Percentiles rank a stretch among this genome's conserved stretches.
Evolutionary conservation across 306 rosid species (phyloP).

Genomic region (Hippophae rhamnoides): DNA sequence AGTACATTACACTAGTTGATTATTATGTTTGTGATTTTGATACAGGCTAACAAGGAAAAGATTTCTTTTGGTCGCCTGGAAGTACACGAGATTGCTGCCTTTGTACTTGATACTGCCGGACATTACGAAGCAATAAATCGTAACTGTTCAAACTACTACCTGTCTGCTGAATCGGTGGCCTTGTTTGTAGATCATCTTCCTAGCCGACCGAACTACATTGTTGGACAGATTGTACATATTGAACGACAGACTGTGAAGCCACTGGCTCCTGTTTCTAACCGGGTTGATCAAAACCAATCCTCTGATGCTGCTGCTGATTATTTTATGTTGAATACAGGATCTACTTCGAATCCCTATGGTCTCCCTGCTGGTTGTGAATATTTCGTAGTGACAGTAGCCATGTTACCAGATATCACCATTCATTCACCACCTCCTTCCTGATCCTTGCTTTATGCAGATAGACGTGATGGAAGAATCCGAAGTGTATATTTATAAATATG

Average conservation of each 20-base stretch:
- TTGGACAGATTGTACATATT: slow-evolving; percentile 96
- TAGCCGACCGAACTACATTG: slow-evolving; percentile 73
- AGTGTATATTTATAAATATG: slow-evolving; percentile 49
- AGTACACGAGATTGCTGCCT: slow-evolving; percentile 90
- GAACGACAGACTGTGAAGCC: slow-evolving; percentile 76
- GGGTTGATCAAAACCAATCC: slow-evolving; percentile 35
- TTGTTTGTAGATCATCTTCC: slow-evolving; percentile 76
- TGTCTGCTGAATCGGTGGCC: slow-evolving; percentile 85
- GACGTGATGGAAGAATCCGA: slow-evolving; percentile 88
- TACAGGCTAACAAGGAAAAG: slow-evolving; percentile 95
- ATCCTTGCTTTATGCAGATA: slow-evolving; percentile 65
- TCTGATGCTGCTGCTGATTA: slow-evolving; percentile 49
- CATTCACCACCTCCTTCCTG: slow-evolving; percentile 94
- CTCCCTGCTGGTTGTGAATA: slow-evolving; percentile 97
- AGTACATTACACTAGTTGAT: not conserved
- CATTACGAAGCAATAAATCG: slow-evolving; percentile 79
- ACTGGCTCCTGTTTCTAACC: slow-evolving; percentile 14
- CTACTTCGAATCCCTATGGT: slow-evolving; percentile 68
- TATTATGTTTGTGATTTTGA: slow-evolving; percentile 20
- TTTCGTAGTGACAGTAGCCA: slow-evolving; percentile 89
- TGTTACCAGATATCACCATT: slow-evolving; percentile 89
- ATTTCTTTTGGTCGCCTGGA: slow-evolving; percentile 74
- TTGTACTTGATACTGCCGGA: slow-evolving; percentile 68
- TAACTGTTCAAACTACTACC: slow-evolving; percentile 68
- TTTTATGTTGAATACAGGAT: slow-evolving; percentile 95